These are phyloP conservation scores for Glycine soja DNA, from an alignment of 306 rosid genomes.

Conservation along the genomic window DNA sequence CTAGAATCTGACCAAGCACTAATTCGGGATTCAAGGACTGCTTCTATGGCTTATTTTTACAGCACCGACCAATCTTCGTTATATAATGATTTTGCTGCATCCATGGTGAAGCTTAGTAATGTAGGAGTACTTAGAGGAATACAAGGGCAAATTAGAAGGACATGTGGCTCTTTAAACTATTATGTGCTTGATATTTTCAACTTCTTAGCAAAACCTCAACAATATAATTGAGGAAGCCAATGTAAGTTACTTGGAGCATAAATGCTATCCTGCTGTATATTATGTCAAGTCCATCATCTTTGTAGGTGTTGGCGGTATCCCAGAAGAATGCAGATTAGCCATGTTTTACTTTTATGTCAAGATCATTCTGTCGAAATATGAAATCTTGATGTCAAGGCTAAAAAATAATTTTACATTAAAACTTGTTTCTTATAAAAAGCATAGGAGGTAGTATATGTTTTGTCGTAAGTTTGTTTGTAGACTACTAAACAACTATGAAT, in stretches of 20 bases:
- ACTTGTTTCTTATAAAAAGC: too few relatives aligned
- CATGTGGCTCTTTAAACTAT: slow-evolving; percentile 64
- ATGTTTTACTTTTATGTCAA: neutral
- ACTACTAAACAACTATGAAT: too few relatives aligned
- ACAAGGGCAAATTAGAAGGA: slow-evolving; percentile 63
- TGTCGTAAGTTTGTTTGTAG: too few relatives aligned
- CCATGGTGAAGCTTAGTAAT: slow-evolving; percentile 68
- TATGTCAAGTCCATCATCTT: slow-evolving; percentile 9
- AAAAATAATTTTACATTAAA: too few relatives aligned
- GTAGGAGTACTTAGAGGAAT: slow-evolving; percentile 65
- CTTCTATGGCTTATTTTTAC: slow-evolving; percentile 54
- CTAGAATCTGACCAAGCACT: slow-evolving; percentile 70
- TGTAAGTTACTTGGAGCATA: neutral
- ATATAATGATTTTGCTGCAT: slow-evolving; percentile 61
- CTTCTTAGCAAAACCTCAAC: neutral
- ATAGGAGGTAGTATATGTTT: too few relatives aligned
- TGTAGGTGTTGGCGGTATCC: neutral
- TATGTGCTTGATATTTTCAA: neutral
- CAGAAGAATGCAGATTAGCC: neutral
- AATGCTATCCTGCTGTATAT: neutral
- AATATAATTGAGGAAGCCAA: neutral
- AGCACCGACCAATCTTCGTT: slow-evolving; percentile 51
- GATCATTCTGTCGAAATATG: slow-evolving; percentile 16
- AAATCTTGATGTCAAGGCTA: neutral
- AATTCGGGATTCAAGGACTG: slow-evolving; percentile 48